Percentiles rank a stretch among this genome's conserved stretches.
phyloP scores from a whole-genome alignment of 768 basidiomycete genomes.

The Calocera cornea region DNA sequence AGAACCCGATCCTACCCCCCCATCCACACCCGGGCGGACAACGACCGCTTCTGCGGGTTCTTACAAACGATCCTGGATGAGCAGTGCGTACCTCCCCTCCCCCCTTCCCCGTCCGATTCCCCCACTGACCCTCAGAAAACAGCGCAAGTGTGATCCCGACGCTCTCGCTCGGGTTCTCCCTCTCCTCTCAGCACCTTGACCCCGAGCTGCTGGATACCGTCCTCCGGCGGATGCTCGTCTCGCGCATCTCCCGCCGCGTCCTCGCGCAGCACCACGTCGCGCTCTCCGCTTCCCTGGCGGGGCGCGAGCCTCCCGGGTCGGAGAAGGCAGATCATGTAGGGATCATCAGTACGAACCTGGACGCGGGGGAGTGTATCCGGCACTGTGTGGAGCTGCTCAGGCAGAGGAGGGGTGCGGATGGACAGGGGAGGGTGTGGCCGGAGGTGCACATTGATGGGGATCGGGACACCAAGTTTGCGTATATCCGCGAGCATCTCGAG shows the following conservation, averaged over 20 bases:
- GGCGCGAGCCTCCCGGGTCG: constrained; percentile 12
- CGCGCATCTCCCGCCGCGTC: constrained; percentile 78
- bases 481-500: constrained; percentile 81
- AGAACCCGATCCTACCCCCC: constrained; percentile 64
- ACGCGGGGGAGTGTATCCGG: constrained; percentile 55
- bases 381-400: constrained; percentile 48
- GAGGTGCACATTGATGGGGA: constrained; percentile 63
- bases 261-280: constrained; percentile 82
- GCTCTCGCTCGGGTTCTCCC: constrained; percentile 65
- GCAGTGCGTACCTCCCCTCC: constrained; percentile 51
- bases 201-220: constrained; percentile 74
- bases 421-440: constrained; percentile 27
- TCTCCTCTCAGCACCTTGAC: constrained; percentile 65
- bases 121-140: constrained; percentile 9
- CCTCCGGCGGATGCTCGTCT: constrained; percentile 83
- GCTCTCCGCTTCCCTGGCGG: constrained; percentile 44
- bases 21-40: constrained; percentile 58
- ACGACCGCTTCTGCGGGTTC: constrained; percentile 66
- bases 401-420: constrained; percentile 25
- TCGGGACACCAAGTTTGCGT: constrained; percentile 54
- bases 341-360: constrained; percentile 66
- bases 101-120: constrained; percentile 7
- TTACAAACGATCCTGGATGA: constrained; percentile 48
- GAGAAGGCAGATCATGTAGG: constrained; percentile 44
- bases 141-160: constrained; percentile 68